These are phyloP conservation scores for Lepiota subincarnata DNA, from an alignment of 768 basidiomycete species.

Conservation along the genomic window DNA sequence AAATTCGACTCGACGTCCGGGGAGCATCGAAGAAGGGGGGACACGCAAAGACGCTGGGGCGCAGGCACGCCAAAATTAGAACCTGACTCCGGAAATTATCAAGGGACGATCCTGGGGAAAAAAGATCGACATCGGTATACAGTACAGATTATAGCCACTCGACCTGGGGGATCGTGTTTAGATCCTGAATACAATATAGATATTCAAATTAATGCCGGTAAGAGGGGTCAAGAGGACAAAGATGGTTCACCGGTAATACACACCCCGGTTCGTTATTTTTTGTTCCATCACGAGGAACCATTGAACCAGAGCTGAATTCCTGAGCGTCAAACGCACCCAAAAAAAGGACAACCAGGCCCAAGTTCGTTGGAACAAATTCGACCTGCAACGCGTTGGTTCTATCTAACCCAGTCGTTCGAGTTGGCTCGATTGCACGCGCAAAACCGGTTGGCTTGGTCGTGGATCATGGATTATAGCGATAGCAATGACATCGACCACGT, in stretches of 20 bases:
- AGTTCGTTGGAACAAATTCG: background rate
- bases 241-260: background rate
- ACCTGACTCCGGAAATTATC: background rate
- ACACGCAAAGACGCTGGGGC: background rate
- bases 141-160: background rate
- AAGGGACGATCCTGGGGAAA: conserved; percentile 1
- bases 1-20: too few relatives aligned
- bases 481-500: conserved; percentile 8
- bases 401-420: background rate
- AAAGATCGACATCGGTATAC: conserved; percentile 4
- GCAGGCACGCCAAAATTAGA: background rate
- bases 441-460: conserved; percentile 8
- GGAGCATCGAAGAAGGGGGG: too few relatives aligned
- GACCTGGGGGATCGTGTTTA: background rate
- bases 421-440: conserved; percentile 7
- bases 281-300: background rate
- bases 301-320: conserved; percentile 3
- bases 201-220: background rate
- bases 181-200: background rate
- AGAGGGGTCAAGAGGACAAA: background rate
- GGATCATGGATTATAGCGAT: background rate
- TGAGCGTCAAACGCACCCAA: background rate
- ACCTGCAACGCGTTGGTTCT: background rate
- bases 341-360: background rate
- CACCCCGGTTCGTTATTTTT: background rate